Conservation (phyloP, 495 filamentous ascomycete species). For the Glutinoglossum americanum region DNA sequence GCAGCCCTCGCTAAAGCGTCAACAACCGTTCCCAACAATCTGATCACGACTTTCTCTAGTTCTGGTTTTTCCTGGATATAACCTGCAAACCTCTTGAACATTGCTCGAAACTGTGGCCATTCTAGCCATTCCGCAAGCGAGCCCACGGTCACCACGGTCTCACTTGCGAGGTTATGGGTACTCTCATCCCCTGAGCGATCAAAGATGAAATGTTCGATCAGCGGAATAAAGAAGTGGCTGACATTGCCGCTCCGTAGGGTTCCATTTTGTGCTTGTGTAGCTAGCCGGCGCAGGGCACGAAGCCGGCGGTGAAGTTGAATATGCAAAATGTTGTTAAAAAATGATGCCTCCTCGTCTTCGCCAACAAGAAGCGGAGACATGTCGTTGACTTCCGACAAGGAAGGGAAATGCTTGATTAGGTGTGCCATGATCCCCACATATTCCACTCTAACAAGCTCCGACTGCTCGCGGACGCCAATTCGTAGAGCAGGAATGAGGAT, state of each 20-base stretch:
- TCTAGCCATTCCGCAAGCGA: slow-evolving; percentile 52
- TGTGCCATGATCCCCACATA: slow-evolving; percentile 57
- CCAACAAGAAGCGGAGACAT: slow-evolving; percentile 49
- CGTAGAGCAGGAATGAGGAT: slow-evolving; percentile 57
- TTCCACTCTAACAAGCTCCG: slow-evolving; percentile 68
- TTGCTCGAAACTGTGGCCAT: slow-evolving; percentile 76
- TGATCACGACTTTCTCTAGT: slow-evolving; percentile 65
- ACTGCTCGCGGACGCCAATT: slow-evolving; percentile 46
- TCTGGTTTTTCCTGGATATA: slow-evolving; percentile 66
- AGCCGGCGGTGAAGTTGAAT: slow-evolving; percentile 78
- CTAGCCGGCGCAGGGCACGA: slow-evolving; percentile 57
- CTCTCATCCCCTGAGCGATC: slow-evolving; percentile 51
- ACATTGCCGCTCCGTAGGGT: slow-evolving; percentile 52
- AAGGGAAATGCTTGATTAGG: slow-evolving; percentile 46
- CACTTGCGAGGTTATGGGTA: slow-evolving; percentile 65
- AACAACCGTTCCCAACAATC: slow-evolving; percentile 56
- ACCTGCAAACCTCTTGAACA: slow-evolving; percentile 57
- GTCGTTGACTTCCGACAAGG: slow-evolving; percentile 48
- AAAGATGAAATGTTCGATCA: slow-evolving; percentile 87
- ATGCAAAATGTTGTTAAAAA: slow-evolving; percentile 81
- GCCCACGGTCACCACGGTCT: slow-evolving; percentile 56
- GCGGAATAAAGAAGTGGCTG: slow-evolving; percentile 68
- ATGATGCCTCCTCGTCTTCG: slow-evolving; percentile 73
- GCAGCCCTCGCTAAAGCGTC: slow-evolving; percentile 44
- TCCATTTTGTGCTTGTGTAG: slow-evolving; percentile 36